Conservation (phyloP, 148 eudicot genomes). For the Camellia granthamiana region DNA sequence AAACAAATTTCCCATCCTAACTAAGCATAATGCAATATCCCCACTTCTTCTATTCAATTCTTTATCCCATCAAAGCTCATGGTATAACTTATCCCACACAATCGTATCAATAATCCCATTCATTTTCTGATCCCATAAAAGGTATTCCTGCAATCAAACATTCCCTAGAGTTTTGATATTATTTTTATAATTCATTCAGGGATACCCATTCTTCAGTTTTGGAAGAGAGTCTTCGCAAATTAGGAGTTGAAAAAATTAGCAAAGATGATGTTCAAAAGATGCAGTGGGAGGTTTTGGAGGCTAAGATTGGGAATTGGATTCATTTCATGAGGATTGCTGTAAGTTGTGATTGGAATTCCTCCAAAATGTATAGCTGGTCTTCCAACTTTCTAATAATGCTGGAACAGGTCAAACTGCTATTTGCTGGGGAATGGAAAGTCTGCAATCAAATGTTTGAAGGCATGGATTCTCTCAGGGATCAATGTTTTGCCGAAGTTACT, state of each 20-base stretch:
- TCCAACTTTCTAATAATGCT: slow-evolving; percentile 19
- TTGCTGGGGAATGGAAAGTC: slow-evolving; percentile 86
- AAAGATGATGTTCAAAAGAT: slow-evolving; percentile 97
- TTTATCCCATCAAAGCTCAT: too few species aligned
- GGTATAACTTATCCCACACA: too few species aligned
- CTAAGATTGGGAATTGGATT: slow-evolving; percentile 96
- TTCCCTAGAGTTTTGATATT: background rate
- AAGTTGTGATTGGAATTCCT: slow-evolving; percentile 21
- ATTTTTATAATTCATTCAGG: slow-evolving; percentile 32
- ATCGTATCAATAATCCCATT: too few species aligned
- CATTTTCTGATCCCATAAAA: too few species aligned
- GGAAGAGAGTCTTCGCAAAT: slow-evolving; percentile 79
- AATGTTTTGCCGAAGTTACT: slow-evolving; percentile 87
- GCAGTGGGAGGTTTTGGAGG: slow-evolving; percentile 98
- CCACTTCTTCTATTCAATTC: too few species aligned
- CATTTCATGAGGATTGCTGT: slow-evolving; percentile 98
- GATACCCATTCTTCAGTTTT: slow-evolving; percentile 83
- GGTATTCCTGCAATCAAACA: too few species aligned
- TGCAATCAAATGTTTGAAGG: slow-evolving; percentile 95
- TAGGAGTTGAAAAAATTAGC: slow-evolving; percentile 91
- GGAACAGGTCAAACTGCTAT: slow-evolving; percentile 81
- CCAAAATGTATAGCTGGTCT: background rate
- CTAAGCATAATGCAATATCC: too few species aligned
- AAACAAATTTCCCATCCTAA: too few species aligned
- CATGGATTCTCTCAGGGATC: slow-evolving; percentile 71